Conservation (phyloP, 2,329 filamentous ascomycete species). For the Penicillium sp. region DNA sequence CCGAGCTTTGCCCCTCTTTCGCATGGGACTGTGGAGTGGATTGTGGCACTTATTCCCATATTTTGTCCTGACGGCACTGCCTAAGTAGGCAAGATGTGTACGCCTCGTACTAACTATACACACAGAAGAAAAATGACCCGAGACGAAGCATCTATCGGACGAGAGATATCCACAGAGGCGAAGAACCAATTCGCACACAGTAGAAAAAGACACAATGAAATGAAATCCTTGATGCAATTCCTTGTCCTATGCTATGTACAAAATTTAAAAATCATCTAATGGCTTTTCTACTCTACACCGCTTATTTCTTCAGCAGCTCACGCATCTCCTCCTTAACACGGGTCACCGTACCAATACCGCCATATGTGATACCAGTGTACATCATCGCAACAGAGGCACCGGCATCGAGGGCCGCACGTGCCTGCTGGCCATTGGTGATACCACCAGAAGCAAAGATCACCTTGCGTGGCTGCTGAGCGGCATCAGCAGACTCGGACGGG, state of each 20-base stretch:
- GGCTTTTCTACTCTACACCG: conserved; percentile 9
- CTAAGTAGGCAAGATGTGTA: conserved; percentile 8
- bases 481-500: conserved; percentile 26
- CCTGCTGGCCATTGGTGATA: conserved; percentile 85
- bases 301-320: conserved; percentile 33
- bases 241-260: conserved; percentile 24
- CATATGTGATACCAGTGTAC: conserved; percentile 75
- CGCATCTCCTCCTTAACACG: conserved; percentile 52
- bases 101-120: neutral
- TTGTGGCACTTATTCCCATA: neutral
- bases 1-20: conserved; percentile 10
- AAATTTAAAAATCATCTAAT: conserved; percentile 7
- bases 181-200: neutral
- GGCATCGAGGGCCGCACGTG: conserved; percentile 76
- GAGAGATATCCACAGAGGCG: neutral
- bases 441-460: conserved; percentile 93
- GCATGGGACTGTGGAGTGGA: neutral
- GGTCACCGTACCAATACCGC: conserved; percentile 62
- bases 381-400: conserved; percentile 90
- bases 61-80: conserved; percentile 4
- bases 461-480: conserved; percentile 52
- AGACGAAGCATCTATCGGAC: neutral
- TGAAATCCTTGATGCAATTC: conserved; percentile 4
- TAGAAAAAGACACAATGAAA: neutral
- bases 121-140: neutral